Evolutionary conservation across 192 early-diverging fungal species (phyloP).

Genomic region (Jimgerdemannia flammicorona): DNA sequence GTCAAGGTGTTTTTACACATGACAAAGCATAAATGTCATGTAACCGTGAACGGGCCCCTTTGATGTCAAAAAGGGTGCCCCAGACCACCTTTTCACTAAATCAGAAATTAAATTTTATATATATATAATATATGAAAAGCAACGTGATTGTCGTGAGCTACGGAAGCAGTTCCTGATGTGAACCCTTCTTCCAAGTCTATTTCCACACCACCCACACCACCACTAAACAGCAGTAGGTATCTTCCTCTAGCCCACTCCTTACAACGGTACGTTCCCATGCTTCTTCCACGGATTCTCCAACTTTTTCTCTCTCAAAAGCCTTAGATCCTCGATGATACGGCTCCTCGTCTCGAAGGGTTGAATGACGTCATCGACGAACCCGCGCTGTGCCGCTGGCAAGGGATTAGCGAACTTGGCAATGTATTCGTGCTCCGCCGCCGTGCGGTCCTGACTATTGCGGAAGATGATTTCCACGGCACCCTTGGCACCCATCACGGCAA

Average conservation of each 20-base stretch:
- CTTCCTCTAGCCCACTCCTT: slow-evolving; percentile 13
- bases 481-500: slow-evolving; percentile 98
- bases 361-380: slow-evolving; percentile 80
- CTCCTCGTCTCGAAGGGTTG: slow-evolving; percentile 57
- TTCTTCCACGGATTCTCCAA: slow-evolving; percentile 81
- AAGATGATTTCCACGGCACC: slow-evolving; percentile 98
- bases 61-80: no score
- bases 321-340: slow-evolving; percentile 86
- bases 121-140: no score
- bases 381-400: slow-evolving; percentile 87
- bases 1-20: no score
- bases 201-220: not conserved
- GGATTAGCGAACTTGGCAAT: slow-evolving; percentile 92
- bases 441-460: slow-evolving; percentile 58
- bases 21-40: no score
- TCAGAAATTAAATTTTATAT: no score
- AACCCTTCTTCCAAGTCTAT: not conserved
- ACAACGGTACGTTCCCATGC: slow-evolving; percentile 93
- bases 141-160: no score
- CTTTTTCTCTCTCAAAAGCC: slow-evolving; percentile 75
- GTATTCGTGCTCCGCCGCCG: slow-evolving; percentile 80
- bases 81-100: no score
- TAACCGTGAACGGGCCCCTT: no score
- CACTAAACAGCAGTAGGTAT: no score
- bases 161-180: no score